A percentile compares a stretch with the other conserved stretches of the same genome.
phyloP scores from a whole-genome alignment of 2,329 filamentous ascomycete species.

The Apiospora kogelbergensis region DNA sequence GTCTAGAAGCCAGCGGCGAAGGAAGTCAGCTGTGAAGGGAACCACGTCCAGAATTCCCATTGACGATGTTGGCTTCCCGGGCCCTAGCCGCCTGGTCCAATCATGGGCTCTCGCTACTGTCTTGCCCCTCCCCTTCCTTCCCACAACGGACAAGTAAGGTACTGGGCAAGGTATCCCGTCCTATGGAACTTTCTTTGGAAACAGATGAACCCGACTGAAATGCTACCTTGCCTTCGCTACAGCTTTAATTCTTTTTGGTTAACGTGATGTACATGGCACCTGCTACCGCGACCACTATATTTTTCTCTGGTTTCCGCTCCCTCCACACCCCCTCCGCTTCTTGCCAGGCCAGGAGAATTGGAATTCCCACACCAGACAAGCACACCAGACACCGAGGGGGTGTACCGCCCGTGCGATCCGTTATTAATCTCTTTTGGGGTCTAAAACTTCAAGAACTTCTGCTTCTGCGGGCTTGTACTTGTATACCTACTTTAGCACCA shows the following conservation, averaged over 20 bases:
- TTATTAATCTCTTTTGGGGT: conserved; percentile 14
- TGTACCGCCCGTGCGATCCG: conserved; percentile 8
- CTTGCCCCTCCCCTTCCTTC: not conserved
- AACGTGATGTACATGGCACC: not conserved
- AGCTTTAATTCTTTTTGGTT: not conserved
- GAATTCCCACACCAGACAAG: not conserved
- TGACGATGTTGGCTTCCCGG: not conserved
- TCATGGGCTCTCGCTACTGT: no score
- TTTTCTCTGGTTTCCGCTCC: not conserved
- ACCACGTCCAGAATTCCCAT: not conserved
- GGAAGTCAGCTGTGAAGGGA: not conserved
- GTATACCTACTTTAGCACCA: not conserved
- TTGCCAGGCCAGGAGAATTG: not conserved
- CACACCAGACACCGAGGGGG: not conserved
- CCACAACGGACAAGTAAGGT: not conserved
- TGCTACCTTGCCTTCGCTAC: not conserved
- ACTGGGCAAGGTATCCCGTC: not conserved
- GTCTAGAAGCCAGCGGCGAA: conserved; percentile 1
- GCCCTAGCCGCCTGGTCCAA: not conserved
- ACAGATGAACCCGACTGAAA: conserved; percentile 3
- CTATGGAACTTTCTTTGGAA: conserved; percentile 5
- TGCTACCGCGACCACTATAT: not conserved
- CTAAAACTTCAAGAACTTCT: conserved; percentile 8
- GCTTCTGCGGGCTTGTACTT: not conserved
- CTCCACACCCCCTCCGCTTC: not conserved